phyloP scores from a whole-genome alignment of 2,329 filamentous ascomycete genomes.

The Bretziella fagacearum region DNA sequence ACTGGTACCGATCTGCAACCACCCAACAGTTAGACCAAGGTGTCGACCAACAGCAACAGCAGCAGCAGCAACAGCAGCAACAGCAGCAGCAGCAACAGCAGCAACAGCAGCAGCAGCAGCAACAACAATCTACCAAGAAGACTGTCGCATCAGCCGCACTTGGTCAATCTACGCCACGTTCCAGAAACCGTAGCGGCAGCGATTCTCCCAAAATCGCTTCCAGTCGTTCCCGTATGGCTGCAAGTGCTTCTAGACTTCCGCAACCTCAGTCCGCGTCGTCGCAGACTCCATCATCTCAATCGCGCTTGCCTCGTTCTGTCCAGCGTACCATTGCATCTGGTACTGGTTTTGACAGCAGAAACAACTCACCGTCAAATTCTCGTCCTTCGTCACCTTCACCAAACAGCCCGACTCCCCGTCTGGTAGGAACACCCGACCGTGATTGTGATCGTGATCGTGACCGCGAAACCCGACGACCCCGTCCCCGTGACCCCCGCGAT shows the following conservation, averaged over 20 bases:
- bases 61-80: not conserved
- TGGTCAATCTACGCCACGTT: conserved; percentile 6
- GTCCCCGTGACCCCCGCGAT: not conserved
- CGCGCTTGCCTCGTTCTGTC: conserved; percentile 1
- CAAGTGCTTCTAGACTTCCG: conserved; percentile 21
- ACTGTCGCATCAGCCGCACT: conserved; percentile 2
- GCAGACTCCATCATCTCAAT: not conserved
- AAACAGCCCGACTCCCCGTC: conserved; percentile 1
- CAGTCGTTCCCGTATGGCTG: conserved; percentile 11
- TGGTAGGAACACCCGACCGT: not conserved
- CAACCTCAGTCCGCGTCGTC: not conserved
- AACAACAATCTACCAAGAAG: not conserved
- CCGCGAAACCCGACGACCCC: not conserved
- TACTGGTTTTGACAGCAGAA: not conserved
- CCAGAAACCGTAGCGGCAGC: conserved; percentile 8
- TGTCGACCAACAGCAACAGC: not conserved
- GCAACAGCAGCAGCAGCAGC: not conserved
- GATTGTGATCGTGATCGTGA: too few relatives aligned
- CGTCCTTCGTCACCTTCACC: not conserved
- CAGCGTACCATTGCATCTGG: not conserved
- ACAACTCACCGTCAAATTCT: not conserved
- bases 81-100: too few relatives aligned
- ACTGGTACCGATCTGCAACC: conserved; percentile 38
- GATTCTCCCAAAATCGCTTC: conserved; percentile 13
- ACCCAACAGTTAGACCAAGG: not conserved